These are phyloP conservation scores for Mimosa bimucronata DNA, from an alignment of 306 rosid genomes.

Conservation along the genomic window DNA sequence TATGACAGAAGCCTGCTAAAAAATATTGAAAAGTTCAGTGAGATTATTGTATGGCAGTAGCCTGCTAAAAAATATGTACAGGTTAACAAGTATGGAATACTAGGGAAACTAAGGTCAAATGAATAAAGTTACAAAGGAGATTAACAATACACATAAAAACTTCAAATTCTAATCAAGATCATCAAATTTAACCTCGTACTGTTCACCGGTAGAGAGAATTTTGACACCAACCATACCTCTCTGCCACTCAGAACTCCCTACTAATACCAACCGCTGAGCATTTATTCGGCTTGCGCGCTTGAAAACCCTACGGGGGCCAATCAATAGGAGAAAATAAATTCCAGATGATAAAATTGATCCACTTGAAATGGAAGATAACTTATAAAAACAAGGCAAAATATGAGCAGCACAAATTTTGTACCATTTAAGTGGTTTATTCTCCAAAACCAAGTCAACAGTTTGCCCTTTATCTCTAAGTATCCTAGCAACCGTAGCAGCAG, in stretches of 20 bases:
- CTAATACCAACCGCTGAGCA: constrained; percentile 76
- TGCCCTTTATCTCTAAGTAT: constrained; percentile 77
- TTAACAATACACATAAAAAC: constrained; percentile 10
- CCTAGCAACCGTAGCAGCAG: constrained; percentile 82
- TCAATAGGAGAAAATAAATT: constrained; percentile 12
- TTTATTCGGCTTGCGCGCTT: constrained; percentile 79
- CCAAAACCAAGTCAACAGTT: constrained; percentile 89
- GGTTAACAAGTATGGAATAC: constrained; percentile 8
- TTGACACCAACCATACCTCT: constrained; percentile 84
- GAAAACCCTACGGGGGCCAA: constrained; percentile 65
- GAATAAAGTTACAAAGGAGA: constrained; percentile 19
- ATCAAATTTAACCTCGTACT: constrained; percentile 77
- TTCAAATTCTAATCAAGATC: constrained; percentile 55
- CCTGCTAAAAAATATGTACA: neutral
- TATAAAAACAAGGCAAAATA: constrained; percentile 6
- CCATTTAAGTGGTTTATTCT: constrained; percentile 96
- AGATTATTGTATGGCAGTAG: neutral
- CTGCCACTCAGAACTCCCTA: constrained; percentile 94
- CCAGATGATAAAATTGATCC: constrained; percentile 26
- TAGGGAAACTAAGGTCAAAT: constrained; percentile 24
- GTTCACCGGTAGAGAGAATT: constrained; percentile 85
- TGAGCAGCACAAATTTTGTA: constrained; percentile 35
- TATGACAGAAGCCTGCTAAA: too few species aligned
- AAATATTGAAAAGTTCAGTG: neutral
- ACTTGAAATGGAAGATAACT: constrained; percentile 6